phyloP scores from a whole-genome alignment of 257 asterid species.

The Datura wrightii region DNA sequence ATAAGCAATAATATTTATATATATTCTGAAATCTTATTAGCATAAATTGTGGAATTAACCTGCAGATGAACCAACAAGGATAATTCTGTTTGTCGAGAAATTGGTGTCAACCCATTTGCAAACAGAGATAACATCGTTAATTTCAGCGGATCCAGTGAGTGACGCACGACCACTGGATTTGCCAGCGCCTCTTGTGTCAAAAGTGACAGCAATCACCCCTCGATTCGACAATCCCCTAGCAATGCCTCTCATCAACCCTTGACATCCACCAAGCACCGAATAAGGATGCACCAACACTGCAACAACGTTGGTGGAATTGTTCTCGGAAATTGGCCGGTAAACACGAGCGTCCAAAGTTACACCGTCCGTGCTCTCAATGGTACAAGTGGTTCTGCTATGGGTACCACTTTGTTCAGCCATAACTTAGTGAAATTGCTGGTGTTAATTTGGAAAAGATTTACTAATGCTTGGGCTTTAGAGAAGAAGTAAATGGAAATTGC shows the following conservation, averaged over 20 bases:
- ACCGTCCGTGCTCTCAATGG: conserved; percentile 57
- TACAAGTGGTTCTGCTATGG: conserved; percentile 32
- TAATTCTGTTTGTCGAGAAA: conserved; percentile 59
- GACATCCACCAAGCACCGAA: conserved; percentile 79
- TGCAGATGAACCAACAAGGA: conserved; percentile 85
- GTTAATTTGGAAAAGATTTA: not conserved
- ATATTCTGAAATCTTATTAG: no score
- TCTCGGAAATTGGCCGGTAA: conserved; percentile 45
- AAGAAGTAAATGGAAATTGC: not conserved
- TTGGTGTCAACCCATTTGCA: conserved; percentile 69
- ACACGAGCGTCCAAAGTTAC: conserved; percentile 61
- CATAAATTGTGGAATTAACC: conserved; percentile 41
- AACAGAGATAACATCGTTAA: conserved; percentile 71
- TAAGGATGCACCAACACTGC: conserved; percentile 76
- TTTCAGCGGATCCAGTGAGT: conserved; percentile 74
- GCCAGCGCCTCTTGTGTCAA: conserved; percentile 85
- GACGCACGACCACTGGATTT: conserved; percentile 85
- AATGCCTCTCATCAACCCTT: conserved; percentile 79
- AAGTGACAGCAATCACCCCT: conserved; percentile 70
- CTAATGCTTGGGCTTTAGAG: not conserved
- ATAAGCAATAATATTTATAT: not conserved
- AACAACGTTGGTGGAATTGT: not conserved
- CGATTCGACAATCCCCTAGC: conserved; percentile 66
- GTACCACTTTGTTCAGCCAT: conserved; percentile 28
- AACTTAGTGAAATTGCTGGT: not conserved